phyloP scores from a whole-genome alignment of 2,329 filamentous ascomycete genomes.

The Pseudopyricularia javanii region DNA sequence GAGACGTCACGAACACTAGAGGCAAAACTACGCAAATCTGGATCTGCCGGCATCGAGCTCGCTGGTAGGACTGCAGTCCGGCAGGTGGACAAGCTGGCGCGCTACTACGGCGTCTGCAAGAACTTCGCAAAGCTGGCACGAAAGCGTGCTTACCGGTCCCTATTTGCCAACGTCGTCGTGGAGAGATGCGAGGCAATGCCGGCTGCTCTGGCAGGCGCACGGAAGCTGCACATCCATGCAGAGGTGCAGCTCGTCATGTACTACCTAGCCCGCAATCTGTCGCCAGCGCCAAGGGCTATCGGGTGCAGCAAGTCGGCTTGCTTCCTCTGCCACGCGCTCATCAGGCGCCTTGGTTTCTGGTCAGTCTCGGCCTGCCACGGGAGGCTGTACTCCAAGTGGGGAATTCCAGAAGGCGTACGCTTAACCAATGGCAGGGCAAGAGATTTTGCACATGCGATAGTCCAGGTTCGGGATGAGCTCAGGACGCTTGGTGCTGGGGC shows the following conservation, averaged over 20 bases:
- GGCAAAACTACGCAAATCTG: not conserved
- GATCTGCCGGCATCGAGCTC: not conserved
- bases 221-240: slow-evolving; percentile 1
- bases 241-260: slow-evolving; percentile 3
- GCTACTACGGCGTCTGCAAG: slow-evolving; percentile 2
- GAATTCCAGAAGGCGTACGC: not conserved
- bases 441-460: not conserved
- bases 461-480: not conserved
- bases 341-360: not conserved
- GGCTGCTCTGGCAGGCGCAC: not conserved
- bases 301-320: slow-evolving; percentile 4
- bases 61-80: not conserved
- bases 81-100: slow-evolving; percentile 2
- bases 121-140: slow-evolving; percentile 1
- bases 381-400: slow-evolving; percentile 1
- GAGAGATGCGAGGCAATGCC: not conserved
- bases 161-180: not conserved
- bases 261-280: not conserved
- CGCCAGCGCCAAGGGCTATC: slow-evolving; percentile 1
- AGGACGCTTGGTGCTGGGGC: not conserved
- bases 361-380: not conserved
- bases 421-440: not conserved
- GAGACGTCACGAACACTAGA: not conserved
- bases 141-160: not conserved
- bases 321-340: slow-evolving; percentile 1